Evolutionary conservation across 1,284 basidiomycete genomes (phyloP), one percentile per base, ranked within the genome.

Genomic region (Termitomyces sp.): DNA sequence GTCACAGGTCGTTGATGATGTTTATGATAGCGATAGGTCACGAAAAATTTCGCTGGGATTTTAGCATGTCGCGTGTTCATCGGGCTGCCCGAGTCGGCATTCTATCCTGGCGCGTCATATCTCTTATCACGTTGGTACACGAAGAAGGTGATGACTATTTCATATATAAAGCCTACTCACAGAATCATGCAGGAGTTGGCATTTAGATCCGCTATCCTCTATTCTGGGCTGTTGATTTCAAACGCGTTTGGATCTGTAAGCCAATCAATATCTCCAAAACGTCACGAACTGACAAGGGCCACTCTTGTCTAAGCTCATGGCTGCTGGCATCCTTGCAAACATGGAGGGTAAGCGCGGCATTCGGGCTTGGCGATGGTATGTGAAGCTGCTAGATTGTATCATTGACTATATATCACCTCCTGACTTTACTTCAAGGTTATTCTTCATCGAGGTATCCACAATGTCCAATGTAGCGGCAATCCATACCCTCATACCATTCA

Each of bases 211-310:
- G 83, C 86, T 0, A 75, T 89, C 51, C 74, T 92, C 2, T 88
- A 83, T 64, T 75, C 75, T 6, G 87, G 86, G 14, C 63, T 83
- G 3, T 69, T 90, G n/a, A 74, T 89, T 46, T 86, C 84, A 0
- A 90, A 88, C 68, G 88, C 88, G 1, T 89, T 91, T 63, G 86
- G 87, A 38, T 73, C 78, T 50, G 83, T 85, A 50, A 65, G 81
- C 60, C 19, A 30, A 6, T 40, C 0, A n/a, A 40, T 19, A 24
- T 42, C 16, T 24, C n/a, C 18, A 10, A n/a, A 3, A 42, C 26
- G 18, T 2, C 16, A 42, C 6, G n/a, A 1, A 42, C 16, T 24
- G 5, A 50, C 11, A 16, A 6, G n/a, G n/a, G 2, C 8, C 10
- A 14, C 21, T 55, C 33, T 34, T 49, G 16, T 54, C 14, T 14